A percentile compares a stretch with the other conserved stretches of the same genome.
These are phyloP conservation scores for Quercus wislizeni DNA, from an alignment of 306 rosid species.

Conservation along the genomic window DNA sequence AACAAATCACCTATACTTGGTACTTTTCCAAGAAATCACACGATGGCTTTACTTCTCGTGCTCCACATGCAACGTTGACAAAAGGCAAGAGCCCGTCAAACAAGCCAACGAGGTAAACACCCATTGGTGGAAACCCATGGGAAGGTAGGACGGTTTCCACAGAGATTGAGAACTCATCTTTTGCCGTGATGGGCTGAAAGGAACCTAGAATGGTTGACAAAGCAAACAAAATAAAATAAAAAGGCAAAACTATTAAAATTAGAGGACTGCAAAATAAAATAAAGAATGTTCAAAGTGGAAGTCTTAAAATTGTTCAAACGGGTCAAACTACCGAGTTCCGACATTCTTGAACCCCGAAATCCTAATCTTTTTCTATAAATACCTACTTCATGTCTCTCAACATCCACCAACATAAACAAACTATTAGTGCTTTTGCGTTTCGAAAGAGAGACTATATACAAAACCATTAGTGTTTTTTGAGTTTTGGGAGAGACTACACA, in stretches of 20 bases:
- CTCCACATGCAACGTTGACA: neutral
- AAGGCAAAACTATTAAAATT: neutral
- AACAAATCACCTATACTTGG: neutral
- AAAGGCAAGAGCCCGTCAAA: neutral
- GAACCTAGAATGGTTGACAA: neutral
- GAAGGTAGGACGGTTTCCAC: neutral
- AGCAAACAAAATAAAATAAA: neutral
- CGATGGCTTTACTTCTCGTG: neutral
- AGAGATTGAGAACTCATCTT: neutral
- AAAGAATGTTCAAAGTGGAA: neutral
- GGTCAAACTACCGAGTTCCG: constrained; percentile 30
- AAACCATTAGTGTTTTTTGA: neutral
- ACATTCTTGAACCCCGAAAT: neutral
- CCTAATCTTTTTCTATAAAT: constrained; percentile 35
- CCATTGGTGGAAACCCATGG: constrained; percentile 4
- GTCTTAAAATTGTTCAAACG: constrained; percentile 9
- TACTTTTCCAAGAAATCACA: neutral
- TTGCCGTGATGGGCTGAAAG: neutral
- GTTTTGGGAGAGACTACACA: neutral
- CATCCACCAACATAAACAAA: constrained; percentile 3
- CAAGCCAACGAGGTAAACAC: neutral
- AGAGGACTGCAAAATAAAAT: neutral
- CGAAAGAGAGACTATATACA: neutral
- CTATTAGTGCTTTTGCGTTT: neutral
- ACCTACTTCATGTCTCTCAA: constrained; percentile 7